Evolutionary conservation across 2,329 filamentous ascomycete genomes (phyloP).

Genomic region (Penicillium oxalicum): DNA sequence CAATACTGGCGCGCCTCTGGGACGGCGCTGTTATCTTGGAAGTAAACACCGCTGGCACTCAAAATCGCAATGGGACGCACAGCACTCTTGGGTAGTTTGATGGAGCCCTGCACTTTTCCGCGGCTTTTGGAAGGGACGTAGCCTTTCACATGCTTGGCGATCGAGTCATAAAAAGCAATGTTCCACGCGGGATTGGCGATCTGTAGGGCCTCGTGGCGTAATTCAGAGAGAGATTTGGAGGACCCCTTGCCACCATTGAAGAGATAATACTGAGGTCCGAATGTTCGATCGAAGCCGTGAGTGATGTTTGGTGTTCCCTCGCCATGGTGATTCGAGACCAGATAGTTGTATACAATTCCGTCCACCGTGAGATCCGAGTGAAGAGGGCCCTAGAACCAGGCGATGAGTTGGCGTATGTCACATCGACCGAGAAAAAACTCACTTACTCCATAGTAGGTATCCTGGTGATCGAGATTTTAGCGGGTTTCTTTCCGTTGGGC

Average conservation of each 20-base stretch:
- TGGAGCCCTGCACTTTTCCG: constrained; percentile 46
- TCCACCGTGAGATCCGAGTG: constrained; percentile 60
- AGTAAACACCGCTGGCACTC: constrained; percentile 47
- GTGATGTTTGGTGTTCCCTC: constrained; percentile 60
- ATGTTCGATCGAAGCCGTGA: constrained; percentile 59
- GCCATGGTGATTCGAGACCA: constrained; percentile 58
- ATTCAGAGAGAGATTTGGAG: constrained; percentile 39
- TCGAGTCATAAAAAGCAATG: constrained; percentile 57
- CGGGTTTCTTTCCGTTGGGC: too few relatives aligned
- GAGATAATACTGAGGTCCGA: constrained; percentile 58
- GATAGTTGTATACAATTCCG: constrained; percentile 62
- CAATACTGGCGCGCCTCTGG: constrained; percentile 58
- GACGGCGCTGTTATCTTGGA: constrained; percentile 55
- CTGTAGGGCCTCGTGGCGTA: constrained; percentile 51
- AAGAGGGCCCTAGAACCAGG: constrained; percentile 43
- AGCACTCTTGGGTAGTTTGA: constrained; percentile 49
- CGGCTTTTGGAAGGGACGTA: constrained; percentile 51
- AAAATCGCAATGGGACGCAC: constrained; percentile 52
- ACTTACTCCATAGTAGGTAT: constrained; percentile 26
- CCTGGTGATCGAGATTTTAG: constrained; percentile 8
- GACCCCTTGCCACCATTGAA: constrained; percentile 54
- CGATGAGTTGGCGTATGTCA: constrained; percentile 1
- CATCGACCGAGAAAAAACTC: background rate
- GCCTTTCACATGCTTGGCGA: constrained; percentile 54
- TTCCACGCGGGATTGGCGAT: constrained; percentile 52